phyloP scores from a whole-genome alignment of 257 asterid species.

The Anisodus tanguticus region DNA sequence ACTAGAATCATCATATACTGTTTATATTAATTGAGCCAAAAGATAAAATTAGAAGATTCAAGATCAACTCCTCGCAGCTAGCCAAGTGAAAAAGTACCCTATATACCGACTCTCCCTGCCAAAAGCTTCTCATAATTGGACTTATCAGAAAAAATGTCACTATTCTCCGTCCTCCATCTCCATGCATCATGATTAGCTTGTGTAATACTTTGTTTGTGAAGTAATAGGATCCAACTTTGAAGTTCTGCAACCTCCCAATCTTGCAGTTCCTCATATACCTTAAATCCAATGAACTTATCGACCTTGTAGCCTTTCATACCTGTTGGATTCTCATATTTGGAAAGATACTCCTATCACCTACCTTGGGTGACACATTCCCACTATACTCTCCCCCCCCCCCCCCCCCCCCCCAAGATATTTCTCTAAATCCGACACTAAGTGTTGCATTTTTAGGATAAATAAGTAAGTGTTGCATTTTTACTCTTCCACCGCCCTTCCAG shows the following conservation, averaged over 20 bases:
- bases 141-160: background rate
- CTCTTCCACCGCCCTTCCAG: background rate
- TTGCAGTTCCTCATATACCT: background rate
- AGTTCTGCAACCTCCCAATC: background rate
- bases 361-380: background rate
- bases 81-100: background rate
- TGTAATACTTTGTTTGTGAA: background rate
- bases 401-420: background rate
- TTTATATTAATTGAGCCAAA: too few species aligned
- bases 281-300: background rate
- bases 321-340: conserved; percentile 1
- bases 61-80: background rate
- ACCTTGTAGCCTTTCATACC: background rate
- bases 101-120: background rate
- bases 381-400: background rate
- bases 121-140: background rate
- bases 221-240: background rate
- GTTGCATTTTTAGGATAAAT: background rate
- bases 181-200: conserved; percentile 14
- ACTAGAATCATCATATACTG: too few species aligned
- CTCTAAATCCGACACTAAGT: background rate
- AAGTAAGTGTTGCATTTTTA: background rate
- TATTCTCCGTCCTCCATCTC: background rate
- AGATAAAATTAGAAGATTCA: too few species aligned
- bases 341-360: background rate